These are phyloP conservation scores for Creolimax fragrantissima DNA, from an alignment of 78 protist genomes.

Conservation along the genomic window DNA sequence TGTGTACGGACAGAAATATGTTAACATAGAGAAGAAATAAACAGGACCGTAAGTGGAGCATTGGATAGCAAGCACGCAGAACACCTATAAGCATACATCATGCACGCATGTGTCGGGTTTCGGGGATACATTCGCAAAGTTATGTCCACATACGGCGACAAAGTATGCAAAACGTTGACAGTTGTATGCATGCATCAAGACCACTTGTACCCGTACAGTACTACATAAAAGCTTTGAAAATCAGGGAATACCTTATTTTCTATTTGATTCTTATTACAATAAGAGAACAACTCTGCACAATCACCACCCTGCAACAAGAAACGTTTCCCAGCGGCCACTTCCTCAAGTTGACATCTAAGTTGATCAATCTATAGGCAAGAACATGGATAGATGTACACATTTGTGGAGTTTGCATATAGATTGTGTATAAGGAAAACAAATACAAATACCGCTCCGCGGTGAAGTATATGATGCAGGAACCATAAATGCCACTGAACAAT, in stretches of 20 bases:
- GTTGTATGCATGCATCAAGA: neutral
- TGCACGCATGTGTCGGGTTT: neutral
- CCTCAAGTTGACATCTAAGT: slow-evolving; percentile 17
- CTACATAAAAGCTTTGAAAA: neutral
- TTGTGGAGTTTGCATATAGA: neutral
- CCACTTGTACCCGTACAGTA: no score
- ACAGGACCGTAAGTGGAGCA: no score
- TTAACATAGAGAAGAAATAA: no score
- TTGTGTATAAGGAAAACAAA: neutral
- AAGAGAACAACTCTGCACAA: slow-evolving; percentile 54
- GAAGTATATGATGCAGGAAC: no score
- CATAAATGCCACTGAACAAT: neutral
- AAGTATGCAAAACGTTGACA: neutral
- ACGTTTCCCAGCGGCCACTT: slow-evolving; percentile 32
- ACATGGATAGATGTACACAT: neutral
- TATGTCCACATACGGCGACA: neutral
- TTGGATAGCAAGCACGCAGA: neutral
- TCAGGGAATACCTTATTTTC: slow-evolving; percentile 18
- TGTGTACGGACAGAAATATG: neutral
- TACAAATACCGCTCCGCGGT: neutral
- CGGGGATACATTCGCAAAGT: neutral
- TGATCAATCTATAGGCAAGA: neutral
- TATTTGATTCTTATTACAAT: slow-evolving; percentile 25
- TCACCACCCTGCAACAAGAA: slow-evolving; percentile 66
- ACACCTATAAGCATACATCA: neutral